Conservation (phyloP, 306 rosid genomes). For the Lotus japonicus region DNA sequence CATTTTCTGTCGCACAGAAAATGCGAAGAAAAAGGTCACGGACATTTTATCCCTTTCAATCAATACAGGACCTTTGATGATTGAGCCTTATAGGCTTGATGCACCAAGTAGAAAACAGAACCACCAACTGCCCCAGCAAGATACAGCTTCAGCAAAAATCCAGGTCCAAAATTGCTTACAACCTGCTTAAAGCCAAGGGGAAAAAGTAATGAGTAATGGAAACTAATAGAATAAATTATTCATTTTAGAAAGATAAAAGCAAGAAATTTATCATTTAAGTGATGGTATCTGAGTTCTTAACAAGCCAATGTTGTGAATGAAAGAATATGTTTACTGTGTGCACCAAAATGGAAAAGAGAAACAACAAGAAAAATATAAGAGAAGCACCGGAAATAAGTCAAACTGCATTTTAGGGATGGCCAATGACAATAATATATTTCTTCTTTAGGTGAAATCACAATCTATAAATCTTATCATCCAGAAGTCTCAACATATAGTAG, state of each 20-base stretch:
- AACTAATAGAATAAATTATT: conserved; percentile 11
- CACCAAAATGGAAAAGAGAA: neutral
- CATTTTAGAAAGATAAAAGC: neutral
- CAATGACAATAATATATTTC: neutral
- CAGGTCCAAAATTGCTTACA: conserved; percentile 59
- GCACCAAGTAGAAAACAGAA: conserved; percentile 56
- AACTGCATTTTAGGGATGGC: neutral
- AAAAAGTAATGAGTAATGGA: conserved; percentile 18
- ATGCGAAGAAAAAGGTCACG: neutral
- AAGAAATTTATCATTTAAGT: neutral
- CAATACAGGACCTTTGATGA: conserved; percentile 49
- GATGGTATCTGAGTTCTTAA: conserved; percentile 9
- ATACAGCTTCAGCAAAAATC: conserved; percentile 73
- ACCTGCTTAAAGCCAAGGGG: conserved; percentile 48
- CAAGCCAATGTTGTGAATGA: neutral
- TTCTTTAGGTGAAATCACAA: neutral
- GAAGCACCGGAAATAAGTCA: neutral
- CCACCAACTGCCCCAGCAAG: conserved; percentile 83
- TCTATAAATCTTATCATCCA: neutral
- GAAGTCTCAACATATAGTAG: neutral
- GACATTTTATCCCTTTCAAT: conserved; percentile 9
- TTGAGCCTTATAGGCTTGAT: conserved; percentile 59
- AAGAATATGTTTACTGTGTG: neutral
- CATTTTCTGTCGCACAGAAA: neutral
- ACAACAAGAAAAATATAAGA: neutral